Evolutionary conservation across 106 monocot genomes (phyloP).

Genomic region (Allium cepa): DNA sequence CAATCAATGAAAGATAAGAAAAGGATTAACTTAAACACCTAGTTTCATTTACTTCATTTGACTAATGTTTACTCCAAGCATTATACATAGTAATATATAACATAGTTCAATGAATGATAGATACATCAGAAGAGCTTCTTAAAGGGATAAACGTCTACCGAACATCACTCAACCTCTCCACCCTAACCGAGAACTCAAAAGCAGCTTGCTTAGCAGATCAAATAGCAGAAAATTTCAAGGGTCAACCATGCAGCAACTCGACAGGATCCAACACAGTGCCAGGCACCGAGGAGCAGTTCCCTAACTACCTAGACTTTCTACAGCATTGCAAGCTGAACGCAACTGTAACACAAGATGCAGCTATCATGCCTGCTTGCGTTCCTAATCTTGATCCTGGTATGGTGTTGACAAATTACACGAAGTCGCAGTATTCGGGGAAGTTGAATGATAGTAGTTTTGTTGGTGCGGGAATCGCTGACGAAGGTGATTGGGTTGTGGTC

Average conservation of each 20-base stretch:
- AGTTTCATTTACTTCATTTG: too few species aligned
- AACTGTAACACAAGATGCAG: conserved; percentile 58
- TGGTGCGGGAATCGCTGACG: conserved; percentile 62
- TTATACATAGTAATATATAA: too few species aligned
- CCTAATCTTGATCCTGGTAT: conserved; percentile 38
- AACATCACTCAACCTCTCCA: conserved; percentile 62
- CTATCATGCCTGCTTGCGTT: conserved; percentile 72
- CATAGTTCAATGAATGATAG: conserved; percentile 18
- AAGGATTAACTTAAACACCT: too few species aligned
- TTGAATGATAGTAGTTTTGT: conserved; percentile 48
- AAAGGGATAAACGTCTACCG: conserved; percentile 76
- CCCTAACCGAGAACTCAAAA: conserved; percentile 53
- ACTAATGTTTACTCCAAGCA: too few species aligned
- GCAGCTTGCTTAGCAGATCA: conserved; percentile 78
- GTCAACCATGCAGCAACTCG: conserved; percentile 64
- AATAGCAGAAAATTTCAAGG: conserved; percentile 59
- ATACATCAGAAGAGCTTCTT: conserved; percentile 46
- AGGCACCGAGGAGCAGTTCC: conserved; percentile 69
- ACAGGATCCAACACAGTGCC: conserved; percentile 69
- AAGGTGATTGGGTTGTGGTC: conserved; percentile 82
- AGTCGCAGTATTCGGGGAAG: conserved; percentile 54
- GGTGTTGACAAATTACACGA: conserved; percentile 77
- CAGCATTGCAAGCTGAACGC: conserved; percentile 56
- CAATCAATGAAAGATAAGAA: too few species aligned
- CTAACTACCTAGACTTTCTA: conserved; percentile 57